Percentiles rank a stretch among this genome's conserved stretches.
phyloP scores from a whole-genome alignment of 1,284 basidiomycete species.

The Kalmanozyma brasiliensis region DNA sequence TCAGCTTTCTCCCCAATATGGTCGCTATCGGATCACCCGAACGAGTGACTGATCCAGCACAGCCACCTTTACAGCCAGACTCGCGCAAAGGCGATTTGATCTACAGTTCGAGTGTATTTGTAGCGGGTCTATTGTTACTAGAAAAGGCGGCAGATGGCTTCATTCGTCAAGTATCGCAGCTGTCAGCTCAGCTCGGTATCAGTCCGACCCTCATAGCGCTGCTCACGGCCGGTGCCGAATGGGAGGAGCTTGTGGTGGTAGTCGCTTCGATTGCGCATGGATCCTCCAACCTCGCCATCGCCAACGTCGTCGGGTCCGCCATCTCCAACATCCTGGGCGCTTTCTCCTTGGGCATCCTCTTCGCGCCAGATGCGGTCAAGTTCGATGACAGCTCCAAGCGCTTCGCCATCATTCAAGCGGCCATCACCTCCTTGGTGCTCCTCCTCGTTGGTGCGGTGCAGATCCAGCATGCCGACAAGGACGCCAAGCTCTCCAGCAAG shows the following conservation, averaged over 20 bases:
- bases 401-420: slow-evolving; percentile 40
- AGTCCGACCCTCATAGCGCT: slow-evolving; percentile 41
- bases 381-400: slow-evolving; percentile 40
- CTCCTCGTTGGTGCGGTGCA: slow-evolving; percentile 29
- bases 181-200: slow-evolving; percentile 32
- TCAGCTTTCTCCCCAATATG: slow-evolving; percentile 5
- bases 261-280: slow-evolving; percentile 38
- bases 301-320: slow-evolving; percentile 58
- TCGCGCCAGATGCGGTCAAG: slow-evolving; percentile 26
- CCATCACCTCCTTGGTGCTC: slow-evolving; percentile 33
- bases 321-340: slow-evolving; percentile 61
- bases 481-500: slow-evolving; percentile 28
- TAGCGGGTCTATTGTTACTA: slow-evolving; percentile 30
- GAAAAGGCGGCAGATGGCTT: slow-evolving; percentile 39
- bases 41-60: not conserved
- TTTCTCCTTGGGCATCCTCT: slow-evolving; percentile 36
- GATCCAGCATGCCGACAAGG: slow-evolving; percentile 33
- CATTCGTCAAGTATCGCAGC: slow-evolving; percentile 33
- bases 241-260: slow-evolving; percentile 52
- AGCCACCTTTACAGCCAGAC: not conserved
- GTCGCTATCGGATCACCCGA: slow-evolving; percentile 13
- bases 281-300: slow-evolving; percentile 45
- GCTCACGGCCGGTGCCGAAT: slow-evolving; percentile 50
- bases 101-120: slow-evolving; percentile 37
- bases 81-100: slow-evolving; percentile 9